Evolutionary conservation across 805 yeast genomes (phyloP), one percentile per base, ranked within the genome.

Genomic region (Scheffersomyces lignosus): DNA sequence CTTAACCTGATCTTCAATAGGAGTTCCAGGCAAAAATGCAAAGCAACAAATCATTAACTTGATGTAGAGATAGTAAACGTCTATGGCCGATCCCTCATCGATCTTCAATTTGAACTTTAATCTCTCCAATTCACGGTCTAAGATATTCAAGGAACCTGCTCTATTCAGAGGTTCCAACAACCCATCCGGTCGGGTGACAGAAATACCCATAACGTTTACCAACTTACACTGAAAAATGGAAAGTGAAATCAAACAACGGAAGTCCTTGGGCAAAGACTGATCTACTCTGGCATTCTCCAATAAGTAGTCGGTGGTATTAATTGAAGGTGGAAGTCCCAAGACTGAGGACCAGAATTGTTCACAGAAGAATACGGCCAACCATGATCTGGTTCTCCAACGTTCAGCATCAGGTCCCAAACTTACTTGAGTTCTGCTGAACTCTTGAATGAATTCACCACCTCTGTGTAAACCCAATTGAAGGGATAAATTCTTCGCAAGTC

Each of bases 331-430:
- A 34, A 90, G 64, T 0, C 97, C 97, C 30, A 89, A 62, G 25
- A 81, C 78, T 9, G 95, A 83, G 3, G 95, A 83, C 93, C 96
- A 87, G 53, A 88, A 84, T 49, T 89, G 95, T 55, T 89, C 96
- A 31, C 87, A 74, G 53, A 89, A 84, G 58, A 85, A 90, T 3
- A 87, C 83, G 2, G 91, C 89, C 18, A 88, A 65, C 97, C 97
- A 90, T 1, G 96, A 79, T 48, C 96, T 70, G 1, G 96, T 88
- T 58, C 97, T 75, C 97, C 96, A 90, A 53, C 81, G 82, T 49
- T 87, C 96, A 4, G 96, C 91, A 60, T 90, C 88, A 0, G 91
- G 91, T 4, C 73, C 74, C 60, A 89, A 70, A 16, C 87, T 77
- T 4, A 85, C 93, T 56, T 90, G 97, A 20, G 91, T 86, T 52